A percentile compares a stretch with the other conserved stretches of the same genome.
These are phyloP conservation scores for Camelina neglecta DNA, from an alignment of 345 rosid genomes.

Conservation along the genomic window DNA sequence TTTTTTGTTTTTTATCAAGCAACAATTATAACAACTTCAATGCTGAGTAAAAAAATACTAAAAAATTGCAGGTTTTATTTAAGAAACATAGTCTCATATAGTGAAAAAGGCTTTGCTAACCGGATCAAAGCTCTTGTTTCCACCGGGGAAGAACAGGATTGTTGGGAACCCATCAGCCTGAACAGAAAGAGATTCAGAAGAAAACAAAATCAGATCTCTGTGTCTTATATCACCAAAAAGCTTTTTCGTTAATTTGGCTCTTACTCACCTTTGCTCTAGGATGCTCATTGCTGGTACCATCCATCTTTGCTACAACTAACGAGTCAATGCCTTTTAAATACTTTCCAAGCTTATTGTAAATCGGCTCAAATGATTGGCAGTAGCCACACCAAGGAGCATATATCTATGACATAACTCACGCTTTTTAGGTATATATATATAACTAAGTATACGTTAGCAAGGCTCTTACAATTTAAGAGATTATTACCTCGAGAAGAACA, in stretches of 20 bases:
- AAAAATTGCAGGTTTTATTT: neutral
- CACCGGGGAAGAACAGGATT: slow-evolving; percentile 93
- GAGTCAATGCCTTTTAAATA: slow-evolving; percentile 81
- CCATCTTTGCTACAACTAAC: slow-evolving; percentile 94
- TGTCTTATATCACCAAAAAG: slow-evolving; percentile 16
- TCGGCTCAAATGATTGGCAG: slow-evolving; percentile 93
- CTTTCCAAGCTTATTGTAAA: slow-evolving; percentile 89
- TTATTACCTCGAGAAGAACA: slow-evolving; percentile 89
- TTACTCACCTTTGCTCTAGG: slow-evolving; percentile 87
- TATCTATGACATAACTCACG: slow-evolving; percentile 54
- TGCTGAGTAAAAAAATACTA: neutral
- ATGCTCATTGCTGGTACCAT: slow-evolving; percentile 97
- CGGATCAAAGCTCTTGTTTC: slow-evolving; percentile 97
- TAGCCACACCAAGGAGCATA: slow-evolving; percentile 99
- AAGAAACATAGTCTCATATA: slow-evolving; percentile 12
- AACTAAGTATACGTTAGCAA: slow-evolving; percentile 5
- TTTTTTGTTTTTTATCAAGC: neutral
- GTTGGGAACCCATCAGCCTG: slow-evolving; percentile 98
- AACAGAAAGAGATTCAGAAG: slow-evolving; percentile 25
- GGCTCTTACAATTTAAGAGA: slow-evolving; percentile 16
- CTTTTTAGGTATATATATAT: neutral
- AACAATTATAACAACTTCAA: slow-evolving; percentile 15
- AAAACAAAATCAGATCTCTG: neutral
- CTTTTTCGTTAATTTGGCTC: neutral
- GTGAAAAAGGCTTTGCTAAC: slow-evolving; percentile 52